Evolutionary conservation across 202 grass and related monocot species (phyloP), one percentile per base, ranked within the genome.

Genomic region (Carex sylvatica): DNA sequence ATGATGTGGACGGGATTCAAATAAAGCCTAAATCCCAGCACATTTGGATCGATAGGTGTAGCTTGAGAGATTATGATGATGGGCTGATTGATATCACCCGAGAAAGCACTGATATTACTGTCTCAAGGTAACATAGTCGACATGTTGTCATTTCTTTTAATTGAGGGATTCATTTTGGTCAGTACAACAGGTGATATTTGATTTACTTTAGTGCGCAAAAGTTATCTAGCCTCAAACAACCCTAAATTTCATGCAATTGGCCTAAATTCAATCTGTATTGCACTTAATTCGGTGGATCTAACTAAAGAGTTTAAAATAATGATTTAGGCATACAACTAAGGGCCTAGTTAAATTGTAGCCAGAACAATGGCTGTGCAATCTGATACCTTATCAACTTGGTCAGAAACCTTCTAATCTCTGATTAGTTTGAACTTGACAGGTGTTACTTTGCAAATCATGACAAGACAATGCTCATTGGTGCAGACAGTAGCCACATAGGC

Each of bases 41-140:
- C 79, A 86, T 98, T 6, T 95, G 95, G 95, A 82, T 98, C 36
- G 91, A 98, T 83, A 88, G 92, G 1, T 98, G 95, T 83, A 87
- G 70, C 28, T 84, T 98, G 77, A 80, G 83, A 4, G 87, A 88
- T 78, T 98, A 87, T 51, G 71, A 81, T 19, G 95, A 98, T 84
- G 92, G 92, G 4, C 84, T 98, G 20, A 87, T 98, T 11, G 92
- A 98, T 86, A 89, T 98, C 7, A 98, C 95, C 33, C 14, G 78
- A 78, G 86, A 90, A 68, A 98, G 92, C 76, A 98, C 95, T 80
- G 89, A 98, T 80, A 86, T 95, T 61, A 95, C 95, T 9, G 70
- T 98, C 24, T 98, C 95, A 9, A 91, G 92, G 88, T 84, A 86
- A 26, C 14, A 60, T 9, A 26, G 16, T 65, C 8, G 12, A 70